Evolutionary conservation across 768 basidiomycete species (phyloP).

Genomic region (Pisolithus tinctorius): DNA sequence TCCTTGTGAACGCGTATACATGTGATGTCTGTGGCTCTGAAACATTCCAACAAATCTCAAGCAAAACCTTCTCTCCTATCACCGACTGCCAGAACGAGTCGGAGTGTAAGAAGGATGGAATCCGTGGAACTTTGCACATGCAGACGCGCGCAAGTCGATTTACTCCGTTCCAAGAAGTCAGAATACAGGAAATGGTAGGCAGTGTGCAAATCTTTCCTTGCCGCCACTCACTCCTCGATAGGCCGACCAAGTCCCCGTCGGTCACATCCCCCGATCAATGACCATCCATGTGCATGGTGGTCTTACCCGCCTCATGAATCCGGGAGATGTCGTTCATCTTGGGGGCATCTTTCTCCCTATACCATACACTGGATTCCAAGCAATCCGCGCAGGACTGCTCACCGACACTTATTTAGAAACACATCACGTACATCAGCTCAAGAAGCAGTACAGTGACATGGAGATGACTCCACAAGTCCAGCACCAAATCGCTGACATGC

Average conservation of each 20-base stretch:
- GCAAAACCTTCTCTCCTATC: slow-evolving; percentile 87
- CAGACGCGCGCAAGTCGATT: slow-evolving; percentile 97
- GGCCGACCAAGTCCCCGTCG: slow-evolving; percentile 99
- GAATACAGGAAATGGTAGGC: slow-evolving; percentile 95
- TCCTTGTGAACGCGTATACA: slow-evolving; percentile 96
- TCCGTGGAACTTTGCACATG: slow-evolving; percentile 92
- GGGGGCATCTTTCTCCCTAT: slow-evolving; percentile 97
- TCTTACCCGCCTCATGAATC: slow-evolving; percentile 85
- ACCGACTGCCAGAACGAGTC: slow-evolving; percentile 81
- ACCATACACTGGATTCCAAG: slow-evolving; percentile 96
- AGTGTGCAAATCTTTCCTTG: not conserved
- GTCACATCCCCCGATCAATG: slow-evolving; percentile 98
- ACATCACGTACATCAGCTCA: slow-evolving; percentile 87
- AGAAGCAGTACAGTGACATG: slow-evolving; percentile 96
- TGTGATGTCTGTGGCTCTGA: slow-evolving; percentile 98
- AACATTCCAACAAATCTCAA: slow-evolving; percentile 95
- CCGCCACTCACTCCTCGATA: slow-evolving; percentile 23
- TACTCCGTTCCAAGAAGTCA: slow-evolving; percentile 96
- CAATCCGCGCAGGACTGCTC: slow-evolving; percentile 90
- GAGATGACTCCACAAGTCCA: slow-evolving; percentile 83
- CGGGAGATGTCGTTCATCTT: slow-evolving; percentile 92
- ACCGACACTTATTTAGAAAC: slow-evolving; percentile 96
- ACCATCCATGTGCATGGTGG: slow-evolving; percentile 90
- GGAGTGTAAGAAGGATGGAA: slow-evolving; percentile 80
- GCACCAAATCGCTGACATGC: slow-evolving; percentile 58